Conservation (phyloP, 768 basidiomycete species). For the Gymnopilus junonius region DNA sequence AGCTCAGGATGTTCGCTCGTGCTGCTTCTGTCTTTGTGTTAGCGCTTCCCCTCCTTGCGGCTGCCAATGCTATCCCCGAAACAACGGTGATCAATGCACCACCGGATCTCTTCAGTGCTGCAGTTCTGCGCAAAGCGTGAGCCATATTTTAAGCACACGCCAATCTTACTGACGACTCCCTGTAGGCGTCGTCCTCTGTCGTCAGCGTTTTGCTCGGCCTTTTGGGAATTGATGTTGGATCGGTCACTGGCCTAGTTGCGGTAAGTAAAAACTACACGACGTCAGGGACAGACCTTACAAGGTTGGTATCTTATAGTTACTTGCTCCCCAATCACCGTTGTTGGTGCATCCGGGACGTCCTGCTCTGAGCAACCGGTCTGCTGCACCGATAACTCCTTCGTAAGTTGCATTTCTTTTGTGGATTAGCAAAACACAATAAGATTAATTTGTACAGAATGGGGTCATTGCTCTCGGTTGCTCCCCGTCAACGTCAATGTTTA, state of each 20-base stretch:
- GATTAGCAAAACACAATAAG: too few species aligned
- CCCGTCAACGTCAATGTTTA: constrained; percentile 32
- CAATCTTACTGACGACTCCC: not conserved
- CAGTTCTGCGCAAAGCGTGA: constrained; percentile 24
- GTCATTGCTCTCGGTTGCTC: constrained; percentile 33
- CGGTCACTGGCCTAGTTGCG: constrained; percentile 20
- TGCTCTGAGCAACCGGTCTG: constrained; percentile 33
- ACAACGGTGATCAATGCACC: constrained; percentile 27
- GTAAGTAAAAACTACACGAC: constrained; percentile 2
- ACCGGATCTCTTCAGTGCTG: constrained; percentile 36
- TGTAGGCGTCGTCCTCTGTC: not conserved
- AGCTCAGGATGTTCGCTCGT: constrained; percentile 32
- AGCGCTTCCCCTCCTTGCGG: constrained; percentile 31
- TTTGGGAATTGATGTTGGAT: constrained; percentile 27
- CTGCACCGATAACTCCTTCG: constrained; percentile 33
- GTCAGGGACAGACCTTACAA: not conserved
- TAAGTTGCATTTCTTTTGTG: too few species aligned
- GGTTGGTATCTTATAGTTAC: constrained; percentile 16
- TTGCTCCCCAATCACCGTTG: constrained; percentile 33
- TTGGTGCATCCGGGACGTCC: constrained; percentile 27
- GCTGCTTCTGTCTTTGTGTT: constrained; percentile 28
- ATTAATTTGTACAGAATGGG: constrained; percentile 21
- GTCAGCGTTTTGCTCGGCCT: constrained; percentile 27
- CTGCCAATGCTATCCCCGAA: constrained; percentile 28
- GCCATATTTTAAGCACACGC: constrained; percentile 1